phyloP scores from a whole-genome alignment of 805 yeast genomes.

The Saturnispora diversa region DNA sequence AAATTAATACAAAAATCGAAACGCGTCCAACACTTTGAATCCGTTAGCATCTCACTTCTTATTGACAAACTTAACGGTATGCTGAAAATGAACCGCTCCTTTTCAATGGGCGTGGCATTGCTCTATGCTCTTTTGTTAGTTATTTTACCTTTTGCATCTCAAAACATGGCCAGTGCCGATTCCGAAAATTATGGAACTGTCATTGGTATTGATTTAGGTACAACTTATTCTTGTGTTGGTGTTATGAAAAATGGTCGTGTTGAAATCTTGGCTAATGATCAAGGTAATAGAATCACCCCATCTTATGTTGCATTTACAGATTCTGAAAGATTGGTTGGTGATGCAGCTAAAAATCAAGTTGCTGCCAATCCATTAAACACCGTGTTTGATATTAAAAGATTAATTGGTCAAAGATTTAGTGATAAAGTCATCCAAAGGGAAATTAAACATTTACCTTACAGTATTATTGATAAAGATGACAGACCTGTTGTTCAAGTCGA shows the following conservation, averaged over 20 bases:
- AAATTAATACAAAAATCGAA: too few relatives aligned
- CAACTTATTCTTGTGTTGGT: conserved; percentile 97
- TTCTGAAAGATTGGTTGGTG: conserved; percentile 91
- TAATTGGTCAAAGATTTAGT: conserved; percentile 75
- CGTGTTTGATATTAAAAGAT: conserved; percentile 91
- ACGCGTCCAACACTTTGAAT: conserved; percentile 2
- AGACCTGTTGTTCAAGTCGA: conserved; percentile 86
- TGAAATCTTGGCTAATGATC: conserved; percentile 93
- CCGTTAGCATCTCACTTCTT: neutral
- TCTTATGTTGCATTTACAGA: conserved; percentile 96
- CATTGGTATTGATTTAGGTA: conserved; percentile 92
- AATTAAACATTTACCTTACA: conserved; percentile 84
- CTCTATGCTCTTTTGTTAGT: conserved; percentile 26
- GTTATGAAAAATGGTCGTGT: conserved; percentile 51
- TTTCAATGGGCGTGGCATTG: conserved; percentile 22
- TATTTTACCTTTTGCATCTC: conserved; percentile 24
- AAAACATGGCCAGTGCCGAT: conserved; percentile 24
- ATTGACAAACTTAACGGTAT: conserved; percentile 8
- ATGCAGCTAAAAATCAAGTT: conserved; percentile 97
- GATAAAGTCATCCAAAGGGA: conserved; percentile 77
- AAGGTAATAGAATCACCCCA: conserved; percentile 98
- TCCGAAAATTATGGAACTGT: conserved; percentile 37
- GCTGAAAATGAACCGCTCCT: conserved; percentile 24
- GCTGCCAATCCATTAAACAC: conserved; percentile 94
- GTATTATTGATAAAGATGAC: conserved; percentile 65